Conservation (phyloP, 805 yeast genomes). For the Kurtzmaniella cleridarum region DNA sequence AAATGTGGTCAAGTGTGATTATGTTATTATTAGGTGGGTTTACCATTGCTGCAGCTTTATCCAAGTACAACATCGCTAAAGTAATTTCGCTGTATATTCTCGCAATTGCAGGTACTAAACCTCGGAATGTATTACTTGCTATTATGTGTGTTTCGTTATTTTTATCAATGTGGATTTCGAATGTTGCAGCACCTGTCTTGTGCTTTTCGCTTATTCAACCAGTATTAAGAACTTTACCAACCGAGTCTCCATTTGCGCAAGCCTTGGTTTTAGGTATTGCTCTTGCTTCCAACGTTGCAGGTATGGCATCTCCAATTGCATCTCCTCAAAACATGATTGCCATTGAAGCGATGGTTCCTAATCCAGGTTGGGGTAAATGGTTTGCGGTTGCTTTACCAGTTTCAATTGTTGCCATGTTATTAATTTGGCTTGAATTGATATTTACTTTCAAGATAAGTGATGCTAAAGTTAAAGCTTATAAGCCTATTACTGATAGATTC, state of each 20-base stretch:
- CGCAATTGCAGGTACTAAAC: slow-evolving; percentile 81
- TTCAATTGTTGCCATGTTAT: slow-evolving; percentile 51
- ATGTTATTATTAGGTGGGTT: slow-evolving; percentile 90
- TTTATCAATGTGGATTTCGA: slow-evolving; percentile 92
- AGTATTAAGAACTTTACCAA: slow-evolving; percentile 74
- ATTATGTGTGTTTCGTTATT: slow-evolving; percentile 84
- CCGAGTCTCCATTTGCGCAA: slow-evolving; percentile 70
- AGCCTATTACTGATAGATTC: slow-evolving; percentile 42
- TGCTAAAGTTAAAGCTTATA: slow-evolving; percentile 41
- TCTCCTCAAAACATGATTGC: slow-evolving; percentile 96
- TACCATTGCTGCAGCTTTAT: slow-evolving; percentile 88
- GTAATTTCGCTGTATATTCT: slow-evolving; percentile 76
- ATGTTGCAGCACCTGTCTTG: slow-evolving; percentile 95
- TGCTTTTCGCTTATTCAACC: slow-evolving; percentile 92
- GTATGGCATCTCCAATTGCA: slow-evolving; percentile 96
- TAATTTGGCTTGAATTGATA: slow-evolving; percentile 70
- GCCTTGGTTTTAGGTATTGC: slow-evolving; percentile 90
- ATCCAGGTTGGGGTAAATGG: slow-evolving; percentile 90
- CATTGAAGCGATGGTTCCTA: slow-evolving; percentile 78
- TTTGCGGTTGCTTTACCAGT: slow-evolving; percentile 84
- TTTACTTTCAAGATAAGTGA: slow-evolving; percentile 53
- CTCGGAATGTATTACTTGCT: slow-evolving; percentile 67
- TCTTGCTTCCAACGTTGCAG: slow-evolving; percentile 87
- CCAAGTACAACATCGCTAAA: slow-evolving; percentile 86
- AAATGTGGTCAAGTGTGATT: slow-evolving; percentile 96